Evolutionary conservation across 345 rosid species (phyloP), one percentile per base, ranked within the genome.

Genomic region (Eucalyptus viminalis): DNA sequence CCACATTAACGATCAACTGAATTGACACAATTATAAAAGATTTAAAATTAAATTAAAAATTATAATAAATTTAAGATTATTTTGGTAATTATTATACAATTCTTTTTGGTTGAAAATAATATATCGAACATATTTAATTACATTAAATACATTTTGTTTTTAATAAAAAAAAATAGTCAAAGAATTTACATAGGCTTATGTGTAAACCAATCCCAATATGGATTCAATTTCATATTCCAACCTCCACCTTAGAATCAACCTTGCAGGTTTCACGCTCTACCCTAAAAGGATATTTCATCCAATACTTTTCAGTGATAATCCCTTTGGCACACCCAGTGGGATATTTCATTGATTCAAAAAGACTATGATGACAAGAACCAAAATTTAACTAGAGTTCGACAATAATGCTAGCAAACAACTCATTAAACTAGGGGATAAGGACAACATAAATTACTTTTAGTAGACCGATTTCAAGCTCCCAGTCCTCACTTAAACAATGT

Each of bases 1-100:
- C 50, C 15, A 12, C 50, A 1, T 49, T 2, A 49, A 13, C 1
- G 14, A 49, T 1, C 1, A 16, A 51, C 1, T 17, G 7, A 51
- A 51, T 51, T 6, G 4, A 51, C 0, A 49, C 2, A 49, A 49
- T 49, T 49, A 14, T 15, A 49, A 49, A 49, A 49, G 0, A 5
- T 11, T 49, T 11, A 49, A 4, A 11, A 49, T 2, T 49, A 11
- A 49, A 11, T 49, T 49, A 49, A 49, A 13, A 49, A 49, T 49
- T 49, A 14, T 3, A 14, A 49, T 49, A 49, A 2, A 5, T 49
- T 49, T 14, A 49, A 49, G 16, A 49, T 6, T 14, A 0, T 49
- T 49, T 49, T 13, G 5, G 1, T 13, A 14, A 13, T 49, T 53
- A 49, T 49, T 4, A 49, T 49, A 3, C 62, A 56, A 24, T 56